These are phyloP conservation scores for Podosphaera leucotricha DNA, from an alignment of 2,329 filamentous ascomycete genomes.

Conservation along the genomic window DNA sequence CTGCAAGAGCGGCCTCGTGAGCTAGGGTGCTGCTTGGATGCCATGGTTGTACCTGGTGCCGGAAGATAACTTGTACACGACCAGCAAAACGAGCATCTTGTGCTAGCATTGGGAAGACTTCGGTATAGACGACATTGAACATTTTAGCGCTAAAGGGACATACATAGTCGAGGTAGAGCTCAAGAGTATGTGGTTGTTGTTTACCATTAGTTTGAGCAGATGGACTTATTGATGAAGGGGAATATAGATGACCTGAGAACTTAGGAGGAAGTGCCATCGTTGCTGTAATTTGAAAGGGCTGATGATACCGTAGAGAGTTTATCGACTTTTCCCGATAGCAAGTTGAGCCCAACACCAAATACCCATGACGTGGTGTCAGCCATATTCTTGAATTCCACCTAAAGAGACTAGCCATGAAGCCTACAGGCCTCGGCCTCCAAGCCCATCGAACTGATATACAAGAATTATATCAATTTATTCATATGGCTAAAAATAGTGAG, in stretches of 20 bases:
- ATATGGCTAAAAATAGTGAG: too few species aligned
- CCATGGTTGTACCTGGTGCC: constrained; percentile 87
- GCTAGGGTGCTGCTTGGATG: constrained; percentile 64
- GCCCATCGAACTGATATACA: too few species aligned
- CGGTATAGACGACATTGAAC: constrained; percentile 51
- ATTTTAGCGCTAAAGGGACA: constrained; percentile 50
- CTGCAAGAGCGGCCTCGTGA: constrained; percentile 67
- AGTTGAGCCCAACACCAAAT: background rate
- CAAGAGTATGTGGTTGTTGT: constrained; percentile 31
- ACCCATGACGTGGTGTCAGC: background rate
- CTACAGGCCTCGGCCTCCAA: background rate
- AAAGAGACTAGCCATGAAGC: background rate
- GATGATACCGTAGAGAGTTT: background rate
- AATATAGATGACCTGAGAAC: constrained; percentile 48
- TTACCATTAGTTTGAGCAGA: constrained; percentile 14
- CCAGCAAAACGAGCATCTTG: constrained; percentile 25
- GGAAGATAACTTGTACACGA: constrained; percentile 54
- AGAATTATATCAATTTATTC: too few species aligned
- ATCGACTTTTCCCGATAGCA: background rate
- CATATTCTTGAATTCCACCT: background rate
- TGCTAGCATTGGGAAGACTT: constrained; percentile 40
- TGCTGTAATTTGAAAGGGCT: background rate
- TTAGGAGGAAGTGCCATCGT: constrained; percentile 55
- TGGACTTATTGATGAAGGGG: constrained; percentile 8
- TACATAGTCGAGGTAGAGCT: constrained; percentile 67